Evolutionary conservation across 192 early-diverging fungal genomes (phyloP).

Genomic region (Umbelopsis isabellina): DNA sequence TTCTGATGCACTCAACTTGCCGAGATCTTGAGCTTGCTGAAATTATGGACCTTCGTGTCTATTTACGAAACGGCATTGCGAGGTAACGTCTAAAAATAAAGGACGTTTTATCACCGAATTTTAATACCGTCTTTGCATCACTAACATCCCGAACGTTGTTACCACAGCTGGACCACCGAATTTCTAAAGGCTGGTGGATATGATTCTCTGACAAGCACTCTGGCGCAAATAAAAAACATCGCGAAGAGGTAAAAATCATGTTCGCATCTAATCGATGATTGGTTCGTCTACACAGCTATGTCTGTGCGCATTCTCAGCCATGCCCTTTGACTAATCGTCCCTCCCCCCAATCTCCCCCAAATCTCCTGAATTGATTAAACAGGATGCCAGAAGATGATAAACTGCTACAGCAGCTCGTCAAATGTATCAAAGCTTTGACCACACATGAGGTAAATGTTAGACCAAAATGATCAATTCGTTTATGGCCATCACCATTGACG

Average conservation of each 20-base stretch:
- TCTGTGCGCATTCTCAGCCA: not conserved
- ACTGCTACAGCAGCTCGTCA: conserved; percentile 38
- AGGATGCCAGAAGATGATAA: conserved; percentile 35
- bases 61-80: conserved; percentile 31
- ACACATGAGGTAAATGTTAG: conserved; percentile 38
- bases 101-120: not conserved
- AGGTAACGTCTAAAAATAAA: conserved; percentile 15
- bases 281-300: not conserved
- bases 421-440: conserved; percentile 43
- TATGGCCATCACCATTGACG: conserved; percentile 1
- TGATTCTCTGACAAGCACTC: conserved; percentile 30
- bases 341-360: too few species aligned
- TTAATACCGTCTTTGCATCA: not conserved
- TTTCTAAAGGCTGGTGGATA: conserved; percentile 37
- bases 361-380: not conserved
- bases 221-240: conserved; percentile 38
- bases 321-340: not conserved
- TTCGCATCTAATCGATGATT: not conserved
- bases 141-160: not conserved
- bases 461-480: not conserved
- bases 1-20: conserved; percentile 16
- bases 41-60: conserved; percentile 33
- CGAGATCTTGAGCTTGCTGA: conserved; percentile 36
- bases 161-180: conserved; percentile 39
- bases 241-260: conserved; percentile 30